These are phyloP conservation scores for Fistulina hepatica DNA, from an alignment of 1,284 basidiomycete genomes.

Conservation along the genomic window DNA sequence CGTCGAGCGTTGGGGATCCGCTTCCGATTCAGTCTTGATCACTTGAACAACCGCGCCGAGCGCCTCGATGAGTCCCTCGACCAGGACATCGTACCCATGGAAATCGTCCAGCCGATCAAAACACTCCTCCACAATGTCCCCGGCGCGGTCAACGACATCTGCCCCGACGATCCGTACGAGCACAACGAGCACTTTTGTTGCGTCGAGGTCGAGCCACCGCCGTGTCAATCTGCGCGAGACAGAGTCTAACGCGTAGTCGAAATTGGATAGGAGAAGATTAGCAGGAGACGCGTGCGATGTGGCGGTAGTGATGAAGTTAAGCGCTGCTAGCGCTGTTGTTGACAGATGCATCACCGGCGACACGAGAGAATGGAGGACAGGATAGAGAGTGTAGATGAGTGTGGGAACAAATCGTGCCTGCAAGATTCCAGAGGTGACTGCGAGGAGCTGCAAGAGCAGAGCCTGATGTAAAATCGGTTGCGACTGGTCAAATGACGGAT, in stretches of 20 bases:
- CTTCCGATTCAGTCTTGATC: conserved; percentile 45
- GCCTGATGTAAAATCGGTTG: conserved; percentile 48
- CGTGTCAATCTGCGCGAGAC: conserved; percentile 73
- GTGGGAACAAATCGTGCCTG: conserved; percentile 57
- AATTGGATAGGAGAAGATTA: conserved; percentile 82
- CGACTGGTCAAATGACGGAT: too few species aligned
- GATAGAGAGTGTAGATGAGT: conserved; percentile 76
- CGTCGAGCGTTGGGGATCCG: conserved; percentile 12
- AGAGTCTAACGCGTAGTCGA: conserved; percentile 87
- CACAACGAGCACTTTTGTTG: conserved; percentile 69
- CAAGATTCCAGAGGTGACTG: conserved; percentile 56
- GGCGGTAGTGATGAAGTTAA: conserved; percentile 56
- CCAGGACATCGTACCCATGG: conserved; percentile 79
- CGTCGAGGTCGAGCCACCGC: conserved; percentile 68
- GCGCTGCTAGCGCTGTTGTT: conserved; percentile 56
- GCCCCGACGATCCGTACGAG: conserved; percentile 78
- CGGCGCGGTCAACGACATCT: conserved; percentile 76
- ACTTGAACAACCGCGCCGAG: conserved; percentile 65
- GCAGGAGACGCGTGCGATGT: conserved; percentile 76
- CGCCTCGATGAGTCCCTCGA: conserved; percentile 84
- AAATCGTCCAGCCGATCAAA: conserved; percentile 90
- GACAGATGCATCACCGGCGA: conserved; percentile 59
- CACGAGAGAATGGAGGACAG: conserved; percentile 71
- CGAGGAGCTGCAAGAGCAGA: conserved; percentile 61
- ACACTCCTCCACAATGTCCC: conserved; percentile 89